Conservation (phyloP, 495 filamentous ascomycete species). For the Pyronema omphalodes region DNA sequence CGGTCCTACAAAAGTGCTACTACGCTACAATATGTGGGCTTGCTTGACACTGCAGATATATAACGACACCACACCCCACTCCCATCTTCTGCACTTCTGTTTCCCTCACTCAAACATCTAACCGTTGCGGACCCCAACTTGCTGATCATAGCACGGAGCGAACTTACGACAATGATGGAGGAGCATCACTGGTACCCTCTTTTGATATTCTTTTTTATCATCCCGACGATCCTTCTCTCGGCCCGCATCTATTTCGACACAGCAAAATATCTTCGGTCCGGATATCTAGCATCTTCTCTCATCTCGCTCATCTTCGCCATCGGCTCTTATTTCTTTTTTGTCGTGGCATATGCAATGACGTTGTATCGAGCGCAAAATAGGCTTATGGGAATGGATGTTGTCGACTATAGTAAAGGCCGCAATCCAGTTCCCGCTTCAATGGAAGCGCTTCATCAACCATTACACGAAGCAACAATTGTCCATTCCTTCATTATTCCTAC, state of each 20-base stretch:
- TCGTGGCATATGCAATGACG: not conserved
- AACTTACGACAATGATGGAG: not conserved
- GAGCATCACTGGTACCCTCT: not conserved
- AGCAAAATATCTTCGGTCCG: not conserved
- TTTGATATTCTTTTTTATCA: not conserved
- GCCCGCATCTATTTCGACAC: conserved; percentile 2
- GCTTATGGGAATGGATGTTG: not conserved
- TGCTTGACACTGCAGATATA: too few species aligned
- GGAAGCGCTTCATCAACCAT: not conserved
- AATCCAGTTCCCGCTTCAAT: not conserved
- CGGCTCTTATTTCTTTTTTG: not conserved
- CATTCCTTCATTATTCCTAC: conserved; percentile 2
- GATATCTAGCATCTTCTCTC: not conserved
- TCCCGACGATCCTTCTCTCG: not conserved
- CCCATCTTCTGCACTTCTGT: too few species aligned
- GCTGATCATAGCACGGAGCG: too few species aligned
- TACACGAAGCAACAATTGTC: conserved; percentile 2
- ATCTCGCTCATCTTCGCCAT: conserved; percentile 2
- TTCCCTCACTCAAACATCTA: too few species aligned
- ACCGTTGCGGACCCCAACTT: too few species aligned
- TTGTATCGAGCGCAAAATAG: not conserved
- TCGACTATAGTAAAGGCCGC: not conserved
- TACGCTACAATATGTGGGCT: too few species aligned
- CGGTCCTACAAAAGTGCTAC: too few species aligned
- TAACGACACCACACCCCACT: too few species aligned